These are phyloP conservation scores for Tetrastigma voinierianum DNA, from an alignment of 164 flowering plant species.

Conservation along the genomic window DNA sequence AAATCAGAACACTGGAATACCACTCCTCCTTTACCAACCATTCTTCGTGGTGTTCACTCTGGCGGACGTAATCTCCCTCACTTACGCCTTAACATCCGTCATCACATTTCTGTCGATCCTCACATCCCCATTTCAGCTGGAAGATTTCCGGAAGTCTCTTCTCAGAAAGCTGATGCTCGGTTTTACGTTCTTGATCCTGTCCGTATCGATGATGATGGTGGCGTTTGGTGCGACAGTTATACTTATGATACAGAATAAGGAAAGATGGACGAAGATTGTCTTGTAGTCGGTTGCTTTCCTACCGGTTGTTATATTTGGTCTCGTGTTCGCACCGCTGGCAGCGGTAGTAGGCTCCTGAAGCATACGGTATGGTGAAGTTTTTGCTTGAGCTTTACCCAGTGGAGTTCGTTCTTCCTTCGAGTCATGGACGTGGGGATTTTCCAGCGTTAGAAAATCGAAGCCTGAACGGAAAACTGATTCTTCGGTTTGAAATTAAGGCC, in stretches of 20 bases:
- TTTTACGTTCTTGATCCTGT: slow-evolving; percentile 14
- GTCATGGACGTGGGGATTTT: too few species aligned
- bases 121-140: slow-evolving; percentile 9
- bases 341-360: too few species aligned
- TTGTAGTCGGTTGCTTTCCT: neutral
- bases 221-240: slow-evolving; percentile 2
- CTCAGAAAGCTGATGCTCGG: slow-evolving; percentile 11
- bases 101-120: slow-evolving; percentile 22
- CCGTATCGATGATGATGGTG: slow-evolving; percentile 12
- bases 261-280: neutral
- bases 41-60: slow-evolving; percentile 16
- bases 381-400: too few species aligned
- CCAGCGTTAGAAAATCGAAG: too few species aligned
- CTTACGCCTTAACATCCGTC: slow-evolving; percentile 14
- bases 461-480: too few species aligned
- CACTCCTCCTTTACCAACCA: slow-evolving; percentile 4
- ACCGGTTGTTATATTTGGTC: too few species aligned
- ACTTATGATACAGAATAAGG: neutral
- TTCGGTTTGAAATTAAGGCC: too few species aligned
- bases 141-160: slow-evolving; percentile 3
- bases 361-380: too few species aligned
- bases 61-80: slow-evolving; percentile 11
- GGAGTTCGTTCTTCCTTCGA: too few species aligned
- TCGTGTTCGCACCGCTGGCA: too few species aligned
- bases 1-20: slow-evolving; percentile 10